Conservation (phyloP, 2,329 filamentous ascomycete genomes). For the Apiospora saccharicola region DNA sequence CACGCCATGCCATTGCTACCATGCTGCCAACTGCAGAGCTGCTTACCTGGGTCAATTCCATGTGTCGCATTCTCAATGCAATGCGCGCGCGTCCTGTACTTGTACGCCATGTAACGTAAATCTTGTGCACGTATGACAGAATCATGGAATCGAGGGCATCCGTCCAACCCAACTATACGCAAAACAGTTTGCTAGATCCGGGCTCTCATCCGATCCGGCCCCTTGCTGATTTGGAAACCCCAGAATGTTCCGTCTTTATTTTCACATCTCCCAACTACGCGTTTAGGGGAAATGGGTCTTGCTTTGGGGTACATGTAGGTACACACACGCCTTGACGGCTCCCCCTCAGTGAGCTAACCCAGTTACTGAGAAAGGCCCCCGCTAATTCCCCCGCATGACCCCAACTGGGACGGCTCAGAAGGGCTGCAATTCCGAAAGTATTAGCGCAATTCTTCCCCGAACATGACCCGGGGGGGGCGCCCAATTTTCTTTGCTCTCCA, state of each 20-base stretch:
- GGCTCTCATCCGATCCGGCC: neutral
- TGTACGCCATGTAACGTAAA: neutral
- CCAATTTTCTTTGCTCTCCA: neutral
- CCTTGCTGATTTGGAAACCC: neutral
- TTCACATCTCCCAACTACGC: neutral
- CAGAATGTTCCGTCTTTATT: neutral
- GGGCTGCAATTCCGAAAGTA: neutral
- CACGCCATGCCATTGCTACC: neutral
- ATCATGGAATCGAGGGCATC: neutral
- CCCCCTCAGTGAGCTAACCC: neutral
- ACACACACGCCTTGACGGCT: neutral
- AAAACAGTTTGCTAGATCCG: neutral
- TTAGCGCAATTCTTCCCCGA: slow-evolving; percentile 9
- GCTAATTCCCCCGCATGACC: slow-evolving; percentile 15
- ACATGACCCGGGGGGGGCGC: neutral
- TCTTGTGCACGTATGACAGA: neutral
- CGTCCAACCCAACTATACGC: neutral
- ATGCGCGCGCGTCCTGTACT: neutral
- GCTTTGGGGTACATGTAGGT: neutral
- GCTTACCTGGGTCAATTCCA: neutral
- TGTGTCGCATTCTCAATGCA: neutral
- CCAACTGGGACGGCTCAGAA: slow-evolving; percentile 8
- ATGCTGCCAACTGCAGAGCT: neutral
- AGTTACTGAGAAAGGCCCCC: neutral
- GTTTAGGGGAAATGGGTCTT: neutral